Conservation (phyloP, 257 asterid species). For the Striga asiatica region DNA sequence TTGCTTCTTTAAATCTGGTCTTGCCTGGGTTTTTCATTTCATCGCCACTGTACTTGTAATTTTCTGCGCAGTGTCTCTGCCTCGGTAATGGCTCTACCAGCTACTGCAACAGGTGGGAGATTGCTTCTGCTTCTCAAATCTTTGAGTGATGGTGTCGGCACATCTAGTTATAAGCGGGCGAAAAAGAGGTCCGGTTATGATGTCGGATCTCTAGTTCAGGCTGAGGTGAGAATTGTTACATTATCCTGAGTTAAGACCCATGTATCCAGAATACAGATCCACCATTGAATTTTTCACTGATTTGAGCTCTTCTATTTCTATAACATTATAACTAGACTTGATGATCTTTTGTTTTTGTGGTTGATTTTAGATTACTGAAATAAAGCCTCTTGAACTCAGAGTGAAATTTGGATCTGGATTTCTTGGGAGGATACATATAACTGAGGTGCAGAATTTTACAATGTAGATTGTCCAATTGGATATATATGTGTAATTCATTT, state of each 20-base stretch:
- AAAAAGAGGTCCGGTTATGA: slow-evolving; percentile 54
- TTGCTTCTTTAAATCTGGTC: slow-evolving; percentile 5
- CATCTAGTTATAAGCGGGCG: slow-evolving; percentile 67
- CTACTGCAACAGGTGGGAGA: slow-evolving; percentile 64
- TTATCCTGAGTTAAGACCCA: slow-evolving; percentile 7
- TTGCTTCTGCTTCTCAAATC: slow-evolving; percentile 66
- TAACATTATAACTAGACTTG: slow-evolving; percentile 10
- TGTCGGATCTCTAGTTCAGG: slow-evolving; percentile 70
- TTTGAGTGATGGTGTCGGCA: slow-evolving; percentile 37
- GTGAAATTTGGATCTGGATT: slow-evolving; percentile 80
- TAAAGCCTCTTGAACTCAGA: slow-evolving; percentile 75
- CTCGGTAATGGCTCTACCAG: slow-evolving; percentile 60
- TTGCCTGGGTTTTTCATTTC: background rate
- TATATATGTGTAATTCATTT: background rate
- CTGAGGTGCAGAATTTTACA: slow-evolving; percentile 54
- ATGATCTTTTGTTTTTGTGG: background rate
- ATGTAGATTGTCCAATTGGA: background rate
- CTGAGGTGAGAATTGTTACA: slow-evolving; percentile 45
- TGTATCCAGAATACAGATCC: slow-evolving; percentile 5
- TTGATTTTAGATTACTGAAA: slow-evolving; percentile 67
- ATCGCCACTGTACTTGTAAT: background rate
- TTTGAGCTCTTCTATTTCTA: background rate
- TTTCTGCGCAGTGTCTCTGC: slow-evolving; percentile 54
- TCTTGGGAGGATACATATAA: slow-evolving; percentile 76
- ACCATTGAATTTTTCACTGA: background rate